Evolutionary conservation across 2,329 filamentous ascomycete species (phyloP), one percentile per base, ranked within the genome.

Genomic region (Alternaria brassicicola): DNA sequence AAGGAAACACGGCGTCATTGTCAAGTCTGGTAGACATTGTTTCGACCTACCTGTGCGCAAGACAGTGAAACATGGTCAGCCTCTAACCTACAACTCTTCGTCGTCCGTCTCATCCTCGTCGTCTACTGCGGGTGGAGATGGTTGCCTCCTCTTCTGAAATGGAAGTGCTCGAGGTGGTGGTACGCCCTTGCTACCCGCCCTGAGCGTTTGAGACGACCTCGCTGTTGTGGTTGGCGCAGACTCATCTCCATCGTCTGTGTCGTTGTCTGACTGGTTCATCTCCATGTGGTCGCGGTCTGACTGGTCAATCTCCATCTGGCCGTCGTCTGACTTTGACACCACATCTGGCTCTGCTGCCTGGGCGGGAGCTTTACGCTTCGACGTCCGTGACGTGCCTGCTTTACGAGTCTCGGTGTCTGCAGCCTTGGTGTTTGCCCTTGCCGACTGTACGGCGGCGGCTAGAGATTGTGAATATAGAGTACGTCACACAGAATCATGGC

Each of bases 131-230:
- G 21, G 67, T 70, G 6, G 57, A 3, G 13, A 5, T 13, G n/a
- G n/a, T 38, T 17, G 8, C 17, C 2, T 13, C 28, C 21, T 31
- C 46, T 67, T 69, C 7, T 60, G 63, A 57, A 78, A 78, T 3
- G 76, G 76, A 23, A 78, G 59, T n/a, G 73, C 68, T 25, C 77
- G 68, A 49, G 61, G 68, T 15, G 75, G 76, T n/a, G 76, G 75
- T n/a, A 59, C 67, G 3, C 57, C 59, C 28, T 56, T 60, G n/a
- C 26, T 65, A 53, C 47, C 62, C 8, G 66, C 59, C 19, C 62
- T 61, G n/a, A 62, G 38, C 28, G 66, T 66, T 45, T 67, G 64
- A 49, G 67, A 59, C 53, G 60, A 61, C 43, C 55, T 64, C 19
- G 31, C 59, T 52, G 53, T 59, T 30, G 43, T 46, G 30, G 47